These are phyloP conservation scores for Thelephora terrestris DNA, from an alignment of 1,284 basidiomycete species.

Conservation along the genomic window DNA sequence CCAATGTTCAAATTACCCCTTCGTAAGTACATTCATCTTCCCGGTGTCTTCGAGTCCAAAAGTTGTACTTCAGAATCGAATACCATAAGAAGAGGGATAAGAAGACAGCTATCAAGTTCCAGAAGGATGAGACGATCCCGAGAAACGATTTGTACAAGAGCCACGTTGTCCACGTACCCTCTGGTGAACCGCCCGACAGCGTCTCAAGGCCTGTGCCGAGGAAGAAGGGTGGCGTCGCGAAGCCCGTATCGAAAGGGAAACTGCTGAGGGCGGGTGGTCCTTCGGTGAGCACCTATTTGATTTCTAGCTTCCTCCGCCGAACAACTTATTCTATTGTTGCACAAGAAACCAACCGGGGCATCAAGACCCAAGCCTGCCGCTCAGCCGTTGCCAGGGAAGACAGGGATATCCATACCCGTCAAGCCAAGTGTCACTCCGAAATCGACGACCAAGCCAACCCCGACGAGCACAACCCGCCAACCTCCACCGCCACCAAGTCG, in stretches of 20 bases:
- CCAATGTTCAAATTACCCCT: conserved; percentile 68
- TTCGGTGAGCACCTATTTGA: conserved; percentile 31
- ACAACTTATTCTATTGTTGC: background rate
- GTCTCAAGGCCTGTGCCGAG: conserved; percentile 77
- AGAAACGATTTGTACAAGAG: conserved; percentile 91
- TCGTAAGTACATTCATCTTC: conserved; percentile 39
- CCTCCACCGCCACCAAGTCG: conserved; percentile 46
- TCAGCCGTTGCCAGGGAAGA: conserved; percentile 48
- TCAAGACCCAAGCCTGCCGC: conserved; percentile 47
- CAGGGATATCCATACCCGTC: conserved; percentile 20
- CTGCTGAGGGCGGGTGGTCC: conserved; percentile 72
- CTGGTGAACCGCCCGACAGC: conserved; percentile 81
- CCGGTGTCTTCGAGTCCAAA: conserved; percentile 1
- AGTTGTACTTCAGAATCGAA: conserved; percentile 45
- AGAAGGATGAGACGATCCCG: conserved; percentile 82
- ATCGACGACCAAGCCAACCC: too few relatives aligned
- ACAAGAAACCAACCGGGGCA: conserved; percentile 21
- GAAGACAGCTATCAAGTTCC: conserved; percentile 77
- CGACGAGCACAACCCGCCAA: background rate
- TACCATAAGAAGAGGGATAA: conserved; percentile 99
- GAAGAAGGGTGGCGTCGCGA: conserved; percentile 75
- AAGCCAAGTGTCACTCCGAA: too few relatives aligned
- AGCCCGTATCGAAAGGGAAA: conserved; percentile 82
- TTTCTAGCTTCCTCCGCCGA: background rate
- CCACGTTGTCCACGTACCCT: conserved; percentile 79